A percentile compares a stretch with the other conserved stretches of the same genome.
Evolutionary conservation across 179 eudicot genomes (phyloP).

Genomic region (Sideroxylon spinosum): DNA sequence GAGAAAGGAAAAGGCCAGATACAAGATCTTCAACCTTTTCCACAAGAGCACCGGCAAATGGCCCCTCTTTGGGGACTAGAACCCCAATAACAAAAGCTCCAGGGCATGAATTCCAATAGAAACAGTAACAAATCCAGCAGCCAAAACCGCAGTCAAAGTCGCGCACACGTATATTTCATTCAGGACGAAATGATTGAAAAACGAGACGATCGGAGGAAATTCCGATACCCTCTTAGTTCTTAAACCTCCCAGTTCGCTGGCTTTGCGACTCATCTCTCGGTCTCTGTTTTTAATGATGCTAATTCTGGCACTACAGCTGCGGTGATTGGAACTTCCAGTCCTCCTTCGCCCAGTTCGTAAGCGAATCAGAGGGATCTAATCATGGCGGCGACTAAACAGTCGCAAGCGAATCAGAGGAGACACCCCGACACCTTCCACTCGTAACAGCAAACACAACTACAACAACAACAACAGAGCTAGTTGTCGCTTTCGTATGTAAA

Average conservation of each 20-base stretch:
- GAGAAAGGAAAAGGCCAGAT: conserved; percentile 64
- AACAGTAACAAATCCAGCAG: conserved; percentile 66
- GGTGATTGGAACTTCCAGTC: too few relatives aligned
- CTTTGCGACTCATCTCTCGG: conserved; percentile 25
- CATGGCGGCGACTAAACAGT: conserved; percentile 87
- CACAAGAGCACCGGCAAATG: conserved; percentile 60
- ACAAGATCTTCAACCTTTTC: conserved; percentile 82
- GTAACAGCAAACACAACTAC: conserved; percentile 44
- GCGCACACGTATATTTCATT: conserved; percentile 54
- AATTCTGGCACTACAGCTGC: conserved; percentile 25
- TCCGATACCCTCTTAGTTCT: conserved; percentile 25
- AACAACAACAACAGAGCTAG: conserved; percentile 3
- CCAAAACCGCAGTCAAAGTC: conserved; percentile 49
- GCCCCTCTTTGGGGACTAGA: conserved; percentile 65
- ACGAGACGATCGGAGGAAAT: conserved; percentile 15
- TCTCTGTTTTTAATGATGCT: conserved; percentile 25
- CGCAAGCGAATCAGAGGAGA: conserved; percentile 87
- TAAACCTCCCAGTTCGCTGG: conserved; percentile 18
- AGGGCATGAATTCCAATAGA: conserved; percentile 73
- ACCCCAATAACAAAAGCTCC: conserved; percentile 77
- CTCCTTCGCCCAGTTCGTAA: too few relatives aligned
- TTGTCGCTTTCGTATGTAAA: conserved; percentile 46
- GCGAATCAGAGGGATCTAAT: too few relatives aligned
- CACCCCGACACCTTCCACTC: conserved; percentile 71
- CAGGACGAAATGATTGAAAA: conserved; percentile 16